Evolutionary conservation across 1,139 yeast species (phyloP).

Genomic region (Suhomyces ambrosiae): DNA sequence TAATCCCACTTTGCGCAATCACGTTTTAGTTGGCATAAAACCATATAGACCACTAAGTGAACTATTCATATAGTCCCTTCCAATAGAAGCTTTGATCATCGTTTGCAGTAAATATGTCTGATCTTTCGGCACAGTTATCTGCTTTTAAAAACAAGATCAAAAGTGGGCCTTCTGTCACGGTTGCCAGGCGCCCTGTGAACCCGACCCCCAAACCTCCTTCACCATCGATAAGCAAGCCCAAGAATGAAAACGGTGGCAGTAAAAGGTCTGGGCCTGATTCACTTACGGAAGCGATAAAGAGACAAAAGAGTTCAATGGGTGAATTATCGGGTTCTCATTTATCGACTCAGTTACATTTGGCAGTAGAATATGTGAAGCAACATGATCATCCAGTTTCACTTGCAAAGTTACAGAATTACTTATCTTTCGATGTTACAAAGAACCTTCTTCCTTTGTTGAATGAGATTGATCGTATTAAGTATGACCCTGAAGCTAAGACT

Average conservation of each 20-base stretch:
- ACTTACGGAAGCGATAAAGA: constrained; percentile 38
- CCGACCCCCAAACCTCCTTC: constrained; percentile 16
- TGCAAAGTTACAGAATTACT: constrained; percentile 58
- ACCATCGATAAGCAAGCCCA: constrained; percentile 12
- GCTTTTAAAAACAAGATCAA: constrained; percentile 52
- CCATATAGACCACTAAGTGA: neutral
- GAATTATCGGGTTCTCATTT: constrained; percentile 59
- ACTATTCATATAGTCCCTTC: neutral
- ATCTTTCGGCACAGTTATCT: constrained; percentile 49
- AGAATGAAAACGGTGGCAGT: constrained; percentile 11
- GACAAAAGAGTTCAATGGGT: constrained; percentile 33
- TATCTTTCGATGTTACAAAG: constrained; percentile 50
- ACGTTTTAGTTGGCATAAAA: neutral
- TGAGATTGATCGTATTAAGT: constrained; percentile 75
- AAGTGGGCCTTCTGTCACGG: constrained; percentile 48
- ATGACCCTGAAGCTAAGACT: constrained; percentile 59
- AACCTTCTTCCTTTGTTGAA: constrained; percentile 68
- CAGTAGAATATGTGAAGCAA: constrained; percentile 79
- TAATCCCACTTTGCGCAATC: constrained; percentile 7
- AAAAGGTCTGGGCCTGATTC: constrained; percentile 29
- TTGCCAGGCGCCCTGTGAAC: constrained; percentile 30
- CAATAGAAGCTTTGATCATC: neutral
- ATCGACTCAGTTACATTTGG: constrained; percentile 79
- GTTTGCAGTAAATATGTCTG: constrained; percentile 34
- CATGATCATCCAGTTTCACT: constrained; percentile 71